phyloP scores from a whole-genome alignment of 2,329 filamentous ascomycete genomes.

The Aspergillus jensenii region DNA sequence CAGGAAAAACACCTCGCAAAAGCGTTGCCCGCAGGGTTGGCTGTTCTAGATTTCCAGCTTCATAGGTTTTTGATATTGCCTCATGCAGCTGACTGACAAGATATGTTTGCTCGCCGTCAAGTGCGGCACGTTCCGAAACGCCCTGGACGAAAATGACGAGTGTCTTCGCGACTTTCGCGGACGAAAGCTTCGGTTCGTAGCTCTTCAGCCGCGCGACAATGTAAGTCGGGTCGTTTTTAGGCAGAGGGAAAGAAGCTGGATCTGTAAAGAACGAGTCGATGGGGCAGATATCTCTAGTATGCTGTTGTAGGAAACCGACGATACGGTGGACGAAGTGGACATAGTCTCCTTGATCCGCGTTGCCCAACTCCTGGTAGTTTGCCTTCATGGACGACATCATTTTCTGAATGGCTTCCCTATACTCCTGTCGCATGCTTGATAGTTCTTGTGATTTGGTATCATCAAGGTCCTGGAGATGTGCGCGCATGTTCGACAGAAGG shows the following conservation, averaged over 20 bases:
- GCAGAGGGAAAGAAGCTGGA: conserved; percentile 60
- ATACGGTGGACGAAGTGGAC: conserved; percentile 62
- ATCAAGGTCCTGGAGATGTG: conserved; percentile 43
- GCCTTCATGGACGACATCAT: conserved; percentile 62
- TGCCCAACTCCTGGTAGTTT: conserved; percentile 58
- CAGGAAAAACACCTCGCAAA: conserved; percentile 56
- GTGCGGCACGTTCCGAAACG: conserved; percentile 58
- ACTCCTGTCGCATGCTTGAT: conserved; percentile 43
- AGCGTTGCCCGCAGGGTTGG: conserved; percentile 54
- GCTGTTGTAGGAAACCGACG: conserved; percentile 60
- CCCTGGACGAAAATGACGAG: conserved; percentile 60
- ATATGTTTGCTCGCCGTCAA: conserved; percentile 58
- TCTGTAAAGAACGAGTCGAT: conserved; percentile 62
- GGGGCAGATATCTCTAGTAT: conserved; percentile 55
- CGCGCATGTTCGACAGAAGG: conserved; percentile 60
- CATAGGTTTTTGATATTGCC: conserved; percentile 49
- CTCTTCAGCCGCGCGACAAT: conserved; percentile 61
- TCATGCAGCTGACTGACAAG: conserved; percentile 54
- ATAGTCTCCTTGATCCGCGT: conserved; percentile 51
- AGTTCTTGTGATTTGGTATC: conserved; percentile 33
- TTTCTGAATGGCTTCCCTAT: conserved; percentile 52
- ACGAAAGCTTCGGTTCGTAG: conserved; percentile 55
- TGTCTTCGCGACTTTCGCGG: conserved; percentile 52
- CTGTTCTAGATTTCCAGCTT: conserved; percentile 39
- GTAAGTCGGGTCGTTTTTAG: conserved; percentile 60